Conservation (phyloP, 345 rosid species). For the Nasturtium officinale region DNA sequence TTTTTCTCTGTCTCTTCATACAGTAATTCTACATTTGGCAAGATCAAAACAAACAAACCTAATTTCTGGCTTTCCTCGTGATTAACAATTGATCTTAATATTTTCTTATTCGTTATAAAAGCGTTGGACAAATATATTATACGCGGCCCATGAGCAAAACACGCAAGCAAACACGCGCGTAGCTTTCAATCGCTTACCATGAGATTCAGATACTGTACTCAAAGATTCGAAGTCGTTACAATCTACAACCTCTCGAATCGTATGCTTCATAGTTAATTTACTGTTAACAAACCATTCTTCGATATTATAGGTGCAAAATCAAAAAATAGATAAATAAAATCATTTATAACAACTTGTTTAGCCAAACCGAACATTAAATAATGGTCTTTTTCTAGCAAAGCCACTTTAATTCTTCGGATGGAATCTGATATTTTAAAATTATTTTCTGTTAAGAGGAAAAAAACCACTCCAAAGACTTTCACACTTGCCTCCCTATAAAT, state of each 20-base stretch:
- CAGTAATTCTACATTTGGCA: conserved; percentile 1
- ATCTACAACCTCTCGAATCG: conserved; percentile 30
- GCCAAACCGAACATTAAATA: conserved; percentile 32
- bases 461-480: conserved; percentile 30
- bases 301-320: conserved; percentile 3
- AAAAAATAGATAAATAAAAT: background rate
- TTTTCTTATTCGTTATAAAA: conserved; percentile 20
- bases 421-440: conserved; percentile 20
- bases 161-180: conserved; percentile 14
- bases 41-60: conserved; percentile 29
- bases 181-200: conserved; percentile 8
- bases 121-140: background rate
- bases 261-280: conserved; percentile 25
- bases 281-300: conserved; percentile 9
- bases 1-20: background rate
- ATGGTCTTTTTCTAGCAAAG: conserved; percentile 33
- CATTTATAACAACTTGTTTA: conserved; percentile 29
- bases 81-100: conserved; percentile 20
- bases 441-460: background rate
- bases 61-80: conserved; percentile 1
- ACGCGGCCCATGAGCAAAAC: conserved; percentile 11
- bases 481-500: conserved; percentile 41
- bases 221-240: conserved; percentile 30
- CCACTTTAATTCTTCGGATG: conserved; percentile 26
- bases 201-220: conserved; percentile 27